phyloP scores from a whole-genome alignment of 177 flowering plant genomes.

The Telopea speciosissima region DNA sequence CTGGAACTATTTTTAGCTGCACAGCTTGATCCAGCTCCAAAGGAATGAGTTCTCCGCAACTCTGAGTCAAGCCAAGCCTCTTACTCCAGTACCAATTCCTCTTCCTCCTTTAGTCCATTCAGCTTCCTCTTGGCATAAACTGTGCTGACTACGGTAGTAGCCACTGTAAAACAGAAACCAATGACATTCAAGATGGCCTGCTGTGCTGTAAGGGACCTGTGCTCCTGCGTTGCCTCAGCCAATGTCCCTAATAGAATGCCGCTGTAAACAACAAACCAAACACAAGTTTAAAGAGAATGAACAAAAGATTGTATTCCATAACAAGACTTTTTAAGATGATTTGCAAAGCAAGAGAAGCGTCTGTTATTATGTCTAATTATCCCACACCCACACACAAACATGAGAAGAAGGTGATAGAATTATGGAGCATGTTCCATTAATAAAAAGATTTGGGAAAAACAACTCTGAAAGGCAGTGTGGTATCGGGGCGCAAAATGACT shows the following conservation, averaged over 20 bases:
- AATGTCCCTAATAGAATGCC: conserved; percentile 68
- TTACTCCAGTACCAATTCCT: conserved; percentile 36
- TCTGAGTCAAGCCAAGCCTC: conserved; percentile 4
- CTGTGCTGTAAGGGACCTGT: conserved; percentile 39
- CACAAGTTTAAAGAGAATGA: background rate
- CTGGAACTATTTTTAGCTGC: background rate
- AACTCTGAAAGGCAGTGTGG: too few relatives aligned
- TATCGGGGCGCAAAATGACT: too few relatives aligned
- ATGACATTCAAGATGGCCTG: conserved; percentile 52
- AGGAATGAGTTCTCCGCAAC: background rate
- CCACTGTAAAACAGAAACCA: conserved; percentile 55
- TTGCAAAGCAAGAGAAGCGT: background rate
- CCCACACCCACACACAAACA: background rate
- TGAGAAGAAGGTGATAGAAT: background rate
- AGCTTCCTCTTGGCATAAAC: conserved; percentile 65
- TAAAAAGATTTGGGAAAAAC: background rate
- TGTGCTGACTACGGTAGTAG: conserved; percentile 53
- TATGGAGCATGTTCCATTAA: too few relatives aligned
- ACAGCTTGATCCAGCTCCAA: background rate
- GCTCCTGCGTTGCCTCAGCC: conserved; percentile 69
- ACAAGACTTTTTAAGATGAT: background rate
- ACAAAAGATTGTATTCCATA: too few relatives aligned
- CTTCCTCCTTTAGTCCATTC: conserved; percentile 51
- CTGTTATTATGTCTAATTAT: background rate
- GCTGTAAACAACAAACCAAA: conserved; percentile 27